Evolutionary conservation across 345 rosid species (phyloP), one percentile per base, ranked within the genome.

Genomic region (Cardiospermum halicacabum): DNA sequence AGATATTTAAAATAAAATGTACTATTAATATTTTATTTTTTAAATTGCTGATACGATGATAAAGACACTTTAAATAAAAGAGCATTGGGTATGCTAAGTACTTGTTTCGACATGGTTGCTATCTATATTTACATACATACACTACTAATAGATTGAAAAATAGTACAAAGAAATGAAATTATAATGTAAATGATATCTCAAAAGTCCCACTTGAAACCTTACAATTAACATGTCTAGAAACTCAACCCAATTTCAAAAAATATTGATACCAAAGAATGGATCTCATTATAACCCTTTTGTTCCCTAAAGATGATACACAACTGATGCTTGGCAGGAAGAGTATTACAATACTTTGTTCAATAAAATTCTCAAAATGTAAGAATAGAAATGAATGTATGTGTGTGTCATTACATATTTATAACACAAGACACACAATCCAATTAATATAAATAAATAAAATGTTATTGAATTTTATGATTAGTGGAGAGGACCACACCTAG

Each of bases 291-390:
- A 25, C 25, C 34, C 58, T 24, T 64, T 15, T 51, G 74, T 36
- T 66, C 75, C 80, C 80, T 53, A 21, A 21, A 32, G 18, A 56
- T 19, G 74, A 57, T 64, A 50, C 77, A 77, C 6, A 47, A 62
- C 53, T 21, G 49, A 51, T 34, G 39, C 36, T 48, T 53, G 53
- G 49, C 15, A 47, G 36, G 39, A n/a, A n/a, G 30, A 30, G 5
- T 15, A 32, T 24, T 16, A 16, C 34, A 51, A 51, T 36, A 34
- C 59, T 34, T 34, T n/a, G 34, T 24, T n/a, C 24, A 22, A 24
- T 24, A 64, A 42, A 59, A 58, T 45, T 59, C 28, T 56, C 24
- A 54, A 30, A 30, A 56, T 40, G 25, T 62, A 49, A 31, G 25
- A 32, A n/a, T 54, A 47, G 12, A 2, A 32, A 1, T 43, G 27